phyloP scores from a whole-genome alignment of 352 stramenopile species.

The Phytopythium vexans region DNA sequence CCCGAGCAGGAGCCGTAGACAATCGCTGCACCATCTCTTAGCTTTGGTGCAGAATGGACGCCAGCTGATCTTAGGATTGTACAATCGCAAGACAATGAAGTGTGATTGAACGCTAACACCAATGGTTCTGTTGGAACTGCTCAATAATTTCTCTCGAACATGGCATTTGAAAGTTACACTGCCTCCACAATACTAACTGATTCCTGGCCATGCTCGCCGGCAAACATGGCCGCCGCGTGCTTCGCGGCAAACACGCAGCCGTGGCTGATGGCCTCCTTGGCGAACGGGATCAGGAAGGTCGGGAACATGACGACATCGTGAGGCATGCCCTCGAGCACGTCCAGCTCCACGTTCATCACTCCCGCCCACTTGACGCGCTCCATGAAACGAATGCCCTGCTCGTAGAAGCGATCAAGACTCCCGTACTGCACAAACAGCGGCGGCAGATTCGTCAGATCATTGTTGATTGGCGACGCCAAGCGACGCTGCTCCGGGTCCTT shows the following conservation, averaged over 20 bases:
- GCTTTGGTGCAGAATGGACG: no score
- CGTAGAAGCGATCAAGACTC: conserved; percentile 25
- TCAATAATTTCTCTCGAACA: no score
- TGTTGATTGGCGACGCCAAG: conserved; percentile 31
- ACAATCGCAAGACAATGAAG: no score
- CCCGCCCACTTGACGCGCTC: conserved; percentile 27
- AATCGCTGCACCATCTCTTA: no score
- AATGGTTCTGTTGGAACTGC: no score
- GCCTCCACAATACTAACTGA: no score
- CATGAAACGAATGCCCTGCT: conserved; percentile 17
- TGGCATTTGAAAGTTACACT: no score
- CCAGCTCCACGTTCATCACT: conserved; percentile 27
- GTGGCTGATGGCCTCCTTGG: conserved; percentile 14
- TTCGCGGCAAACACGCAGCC: conserved; percentile 12
- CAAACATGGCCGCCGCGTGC: conserved; percentile 2
- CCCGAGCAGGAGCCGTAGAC: no score
- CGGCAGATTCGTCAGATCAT: conserved; percentile 26
- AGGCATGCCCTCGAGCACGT: conserved; percentile 29
- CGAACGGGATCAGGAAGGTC: conserved; percentile 26
- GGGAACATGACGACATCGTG: conserved; percentile 38
- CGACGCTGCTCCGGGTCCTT: conserved; percentile 11
- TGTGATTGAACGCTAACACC: no score
- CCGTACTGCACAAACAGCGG: conserved; percentile 34
- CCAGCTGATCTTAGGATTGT: no score
- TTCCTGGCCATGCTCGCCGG: no score